These are phyloP conservation scores for Ambispora gerdemannii DNA, from an alignment of 192 early-diverging fungal species.

Conservation along the genomic window DNA sequence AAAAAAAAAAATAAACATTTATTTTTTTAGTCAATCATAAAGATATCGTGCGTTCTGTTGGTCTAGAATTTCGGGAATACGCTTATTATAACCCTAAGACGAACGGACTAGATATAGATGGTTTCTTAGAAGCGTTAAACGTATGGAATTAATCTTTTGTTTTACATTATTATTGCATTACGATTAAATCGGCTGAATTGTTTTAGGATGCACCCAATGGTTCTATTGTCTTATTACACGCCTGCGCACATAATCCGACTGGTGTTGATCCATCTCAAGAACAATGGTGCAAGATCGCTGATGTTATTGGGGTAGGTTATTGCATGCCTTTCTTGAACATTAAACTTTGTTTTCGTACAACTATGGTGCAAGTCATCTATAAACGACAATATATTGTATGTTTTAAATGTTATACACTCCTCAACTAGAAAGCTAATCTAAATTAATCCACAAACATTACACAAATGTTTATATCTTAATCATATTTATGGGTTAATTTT, in stretches of 20 bases:
- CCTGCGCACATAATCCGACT: slow-evolving; percentile 99
- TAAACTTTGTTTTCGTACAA: no score
- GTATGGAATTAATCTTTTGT: neutral
- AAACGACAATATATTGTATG: no score
- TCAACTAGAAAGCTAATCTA: no score
- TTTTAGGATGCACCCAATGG: slow-evolving; percentile 61
- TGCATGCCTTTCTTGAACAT: no score
- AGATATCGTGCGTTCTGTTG: slow-evolving; percentile 82
- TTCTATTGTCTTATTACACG: slow-evolving; percentile 89
- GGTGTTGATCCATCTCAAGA: slow-evolving; percentile 94
- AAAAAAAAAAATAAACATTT: slow-evolving; percentile 11
- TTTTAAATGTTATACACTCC: no score
- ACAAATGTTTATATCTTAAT: no score
- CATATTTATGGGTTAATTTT: no score
- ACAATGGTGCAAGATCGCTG: slow-evolving; percentile 92
- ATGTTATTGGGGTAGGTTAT: slow-evolving; percentile 58
- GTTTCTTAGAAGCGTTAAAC: slow-evolving; percentile 65
- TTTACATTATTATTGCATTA: slow-evolving; percentile 12
- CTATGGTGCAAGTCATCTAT: no score
- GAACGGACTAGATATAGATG: slow-evolving; percentile 75
- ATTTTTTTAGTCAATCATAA: slow-evolving; percentile 72
- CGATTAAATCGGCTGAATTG: neutral
- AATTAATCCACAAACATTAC: no score
- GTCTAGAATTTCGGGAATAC: slow-evolving; percentile 81
- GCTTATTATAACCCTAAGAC: slow-evolving; percentile 84